Conservation (phyloP, 106 monocot species). For the Dendrobium huoshanense region DNA sequence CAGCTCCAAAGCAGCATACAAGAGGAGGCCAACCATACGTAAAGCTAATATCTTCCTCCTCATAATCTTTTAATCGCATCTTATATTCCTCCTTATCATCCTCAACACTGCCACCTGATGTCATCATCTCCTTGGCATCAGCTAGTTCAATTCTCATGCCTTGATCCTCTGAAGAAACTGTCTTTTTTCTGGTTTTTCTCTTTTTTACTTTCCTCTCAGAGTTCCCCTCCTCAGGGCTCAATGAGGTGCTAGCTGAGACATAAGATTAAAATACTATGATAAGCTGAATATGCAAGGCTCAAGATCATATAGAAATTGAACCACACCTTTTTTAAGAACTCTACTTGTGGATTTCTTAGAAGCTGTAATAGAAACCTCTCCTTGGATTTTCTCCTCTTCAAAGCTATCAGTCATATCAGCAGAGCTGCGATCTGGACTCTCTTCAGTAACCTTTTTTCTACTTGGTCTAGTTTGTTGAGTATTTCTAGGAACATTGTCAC, state of each 20-base stretch:
- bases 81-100: constrained; percentile 19
- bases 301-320: neutral
- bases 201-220: constrained; percentile 28
- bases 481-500: constrained; percentile 19
- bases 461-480: constrained; percentile 31
- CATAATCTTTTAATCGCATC: constrained; percentile 19
- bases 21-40: constrained; percentile 70
- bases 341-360: constrained; percentile 37
- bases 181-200: constrained; percentile 35
- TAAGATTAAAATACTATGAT: neutral
- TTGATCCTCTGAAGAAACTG: constrained; percentile 11
- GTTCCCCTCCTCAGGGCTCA: constrained; percentile 22
- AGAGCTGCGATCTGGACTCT: constrained; percentile 18
- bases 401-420: neutral
- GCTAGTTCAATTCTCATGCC: constrained; percentile 9
- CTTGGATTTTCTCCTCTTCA: neutral
- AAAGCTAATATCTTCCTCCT: constrained; percentile 43
- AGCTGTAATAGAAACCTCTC: constrained; percentile 6
- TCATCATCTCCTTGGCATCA: constrained; percentile 11
- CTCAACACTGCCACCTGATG: neutral
- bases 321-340: constrained; percentile 56
- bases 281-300: neutral
- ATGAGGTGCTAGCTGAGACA: constrained; percentile 25
- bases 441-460: constrained; percentile 43
- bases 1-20: constrained; percentile 86